Evolutionary conservation across 2,329 filamentous ascomycete species (phyloP), one percentile per base, ranked within the genome.

Genomic region (Diaporthe longicolla): DNA sequence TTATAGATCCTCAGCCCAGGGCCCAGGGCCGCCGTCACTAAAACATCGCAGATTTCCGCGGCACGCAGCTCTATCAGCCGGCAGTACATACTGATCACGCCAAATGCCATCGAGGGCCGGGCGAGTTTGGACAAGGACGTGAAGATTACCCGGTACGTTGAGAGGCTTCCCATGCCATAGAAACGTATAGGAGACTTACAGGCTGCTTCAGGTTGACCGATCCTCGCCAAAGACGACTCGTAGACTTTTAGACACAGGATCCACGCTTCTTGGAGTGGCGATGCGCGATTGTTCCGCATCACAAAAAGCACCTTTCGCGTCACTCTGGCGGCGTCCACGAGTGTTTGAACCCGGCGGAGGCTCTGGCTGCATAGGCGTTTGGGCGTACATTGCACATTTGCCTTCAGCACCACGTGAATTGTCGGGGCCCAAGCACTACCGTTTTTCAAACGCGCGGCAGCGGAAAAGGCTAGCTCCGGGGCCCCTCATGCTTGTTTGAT

Each of bases 1-100:
- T 88, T 57, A 48, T 8, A 10, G 32, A 63, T 59, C 54, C 17
- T 1, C 32, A 9, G 15, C 37, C 21, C 26, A 17, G 43, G 15
- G 2, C 17, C 6, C 55, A 13, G 40, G 55, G 45, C 59, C 15
- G 19, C 17, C 19, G n/a, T 32, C 52, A 73, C 78, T 81, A 78
- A 80, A 73, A 74, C 50, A 50, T 15, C 54, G 61, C 77, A 95
- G 93, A 95, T 98, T 78, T 89, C 91, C 74, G 94, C 95, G 24
- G 97, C 97, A 50, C 90, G 97, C 79, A 90, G 93, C 40, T 94
- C 94, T 1, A 92, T 97, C n/a, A 95, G 95, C 35, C 90, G 95
- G 76, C 97, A 99, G 82, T 99, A 97, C 80, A 95, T 99, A 77
- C 90, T 99, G 72, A 99, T 99, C 81, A 98, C 96, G 3, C 97